Evolutionary conservation across 164 flowering plant species (phyloP).

Genomic region (Kalanchoe fedtschenkoi): DNA sequence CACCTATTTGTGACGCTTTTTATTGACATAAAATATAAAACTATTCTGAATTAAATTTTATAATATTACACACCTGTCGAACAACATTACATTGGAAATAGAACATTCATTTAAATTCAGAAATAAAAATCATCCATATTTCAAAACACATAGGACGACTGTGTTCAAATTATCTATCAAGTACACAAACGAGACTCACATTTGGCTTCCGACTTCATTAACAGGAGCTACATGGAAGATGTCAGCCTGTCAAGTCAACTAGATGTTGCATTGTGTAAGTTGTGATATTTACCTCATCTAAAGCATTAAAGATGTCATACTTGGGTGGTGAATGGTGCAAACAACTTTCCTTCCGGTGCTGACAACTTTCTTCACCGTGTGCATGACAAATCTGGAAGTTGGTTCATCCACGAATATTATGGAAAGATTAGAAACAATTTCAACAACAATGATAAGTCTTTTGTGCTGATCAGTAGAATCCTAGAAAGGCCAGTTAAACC

Average conservation of each 20-base stretch:
- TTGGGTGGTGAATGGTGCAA: constrained; percentile 46
- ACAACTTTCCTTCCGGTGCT: constrained; percentile 27
- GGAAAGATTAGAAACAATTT: constrained; percentile 43
- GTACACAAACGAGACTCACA: no score
- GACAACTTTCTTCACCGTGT: constrained; percentile 31
- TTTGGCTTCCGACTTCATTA: constrained; percentile 32
- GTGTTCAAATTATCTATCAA: no score
- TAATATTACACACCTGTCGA: no score
- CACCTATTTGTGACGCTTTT: no score
- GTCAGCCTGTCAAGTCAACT: neutral
- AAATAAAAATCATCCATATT: no score
- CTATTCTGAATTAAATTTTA: no score
- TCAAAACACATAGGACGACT: no score
- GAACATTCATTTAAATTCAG: no score
- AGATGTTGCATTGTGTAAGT: neutral
- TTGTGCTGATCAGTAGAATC: constrained; percentile 35
- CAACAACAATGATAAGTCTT: constrained; percentile 40
- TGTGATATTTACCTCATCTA: constrained; percentile 28
- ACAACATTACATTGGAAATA: no score
- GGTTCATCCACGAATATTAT: constrained; percentile 45
- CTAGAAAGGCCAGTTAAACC: constrained; percentile 33
- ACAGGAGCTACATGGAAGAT: constrained; percentile 19
- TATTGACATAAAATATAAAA: no score
- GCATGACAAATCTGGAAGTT: constrained; percentile 33
- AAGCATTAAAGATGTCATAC: constrained; percentile 43